Evolutionary conservation across 352 stramenopile genomes (phyloP).

Genomic region (Pythium aquatile): DNA sequence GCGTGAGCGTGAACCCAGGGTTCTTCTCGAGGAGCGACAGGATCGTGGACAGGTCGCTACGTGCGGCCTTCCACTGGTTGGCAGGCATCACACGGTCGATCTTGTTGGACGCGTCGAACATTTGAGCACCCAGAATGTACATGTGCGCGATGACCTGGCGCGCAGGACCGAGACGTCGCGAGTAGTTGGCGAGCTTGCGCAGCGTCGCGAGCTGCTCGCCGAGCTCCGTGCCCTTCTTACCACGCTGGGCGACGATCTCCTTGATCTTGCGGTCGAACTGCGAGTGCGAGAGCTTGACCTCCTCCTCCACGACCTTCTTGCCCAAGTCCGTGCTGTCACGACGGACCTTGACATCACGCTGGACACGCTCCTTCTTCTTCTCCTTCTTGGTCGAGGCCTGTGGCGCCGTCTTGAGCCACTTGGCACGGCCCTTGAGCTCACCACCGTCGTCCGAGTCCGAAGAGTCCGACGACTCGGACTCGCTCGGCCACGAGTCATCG

Average conservation of each 20-base stretch:
- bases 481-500: slow-evolving; percentile 34
- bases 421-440: slow-evolving; percentile 94
- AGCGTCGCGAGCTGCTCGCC: slow-evolving; percentile 63
- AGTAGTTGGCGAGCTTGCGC: slow-evolving; percentile 82
- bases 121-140: slow-evolving; percentile 78
- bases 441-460: slow-evolving; percentile 78
- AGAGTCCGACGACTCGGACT: slow-evolving; percentile 58
- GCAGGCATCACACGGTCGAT: slow-evolving; percentile 87
- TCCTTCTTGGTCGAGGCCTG: slow-evolving; percentile 61
- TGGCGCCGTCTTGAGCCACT: slow-evolving; percentile 94
- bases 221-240: slow-evolving; percentile 81
- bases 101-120: slow-evolving; percentile 82
- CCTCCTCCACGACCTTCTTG: slow-evolving; percentile 73
- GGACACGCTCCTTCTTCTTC: slow-evolving; percentile 26
- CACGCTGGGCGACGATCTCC: slow-evolving; percentile 79
- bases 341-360: slow-evolving; percentile 45
- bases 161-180: slow-evolving; percentile 66
- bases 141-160: slow-evolving; percentile 77
- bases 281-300: slow-evolving; percentile 73
- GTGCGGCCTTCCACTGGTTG: slow-evolving; percentile 72
- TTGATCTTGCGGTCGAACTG: slow-evolving; percentile 87
- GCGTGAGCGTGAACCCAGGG: slow-evolving; percentile 68
- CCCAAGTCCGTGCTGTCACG: slow-evolving; percentile 39
- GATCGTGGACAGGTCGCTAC: slow-evolving; percentile 62
- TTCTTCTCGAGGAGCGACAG: slow-evolving; percentile 83